Base-by-base conservation (phyloP, 306 rosid genomes). In the Rosa multiflora region DNA sequence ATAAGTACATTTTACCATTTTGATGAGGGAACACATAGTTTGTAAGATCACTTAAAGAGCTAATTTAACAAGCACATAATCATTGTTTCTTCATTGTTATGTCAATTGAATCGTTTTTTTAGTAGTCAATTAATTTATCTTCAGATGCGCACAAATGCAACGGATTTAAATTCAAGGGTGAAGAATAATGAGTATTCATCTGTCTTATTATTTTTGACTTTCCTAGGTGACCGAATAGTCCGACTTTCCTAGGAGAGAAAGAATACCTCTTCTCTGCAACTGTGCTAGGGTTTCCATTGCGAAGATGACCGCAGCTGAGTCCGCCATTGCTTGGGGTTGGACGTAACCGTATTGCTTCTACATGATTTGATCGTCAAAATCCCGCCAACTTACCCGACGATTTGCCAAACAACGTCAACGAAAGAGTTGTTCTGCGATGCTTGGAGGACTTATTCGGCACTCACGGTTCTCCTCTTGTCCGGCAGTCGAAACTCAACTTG, bases 251-350 rank as follows among this genome's bases (percentile, higher is more conserved):
- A 47, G 51, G 14, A 46, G 51, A 47, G 12, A 11, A 15, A 47
- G 12, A 47, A 10, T 32, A 32, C 13, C 37, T 52, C 35, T 21
- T 35, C 64, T 52, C 48, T 51, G 63, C 5, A 21, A 51, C 26
- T 10, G 11, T 3, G 20, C 51, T 15, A n/a, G 74, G 75, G 73
- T 64, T 32, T 29, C 40, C 64, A 88, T 88, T 94, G 86, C 66
- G 6, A 64, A 72, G 47, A 17, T 86, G 81, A 62, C 81, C 44
- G 66, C 51, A 48, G 78, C 82, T 14, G 76, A 69, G 42, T 81
- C 88, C 6, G 20, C 40, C 15, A 79, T 75, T 63, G 86, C 96
- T 39, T 91, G 93, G 96, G 73, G 70, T 73, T 94, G 97, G 98
- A 87, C 64, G 81, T 90, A 20, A 51, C 64, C 39, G 20, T 49